These are phyloP conservation scores for Colletotrichum neosansevieriae DNA, from an alignment of 2,329 filamentous ascomycete genomes.

Conservation along the genomic window DNA sequence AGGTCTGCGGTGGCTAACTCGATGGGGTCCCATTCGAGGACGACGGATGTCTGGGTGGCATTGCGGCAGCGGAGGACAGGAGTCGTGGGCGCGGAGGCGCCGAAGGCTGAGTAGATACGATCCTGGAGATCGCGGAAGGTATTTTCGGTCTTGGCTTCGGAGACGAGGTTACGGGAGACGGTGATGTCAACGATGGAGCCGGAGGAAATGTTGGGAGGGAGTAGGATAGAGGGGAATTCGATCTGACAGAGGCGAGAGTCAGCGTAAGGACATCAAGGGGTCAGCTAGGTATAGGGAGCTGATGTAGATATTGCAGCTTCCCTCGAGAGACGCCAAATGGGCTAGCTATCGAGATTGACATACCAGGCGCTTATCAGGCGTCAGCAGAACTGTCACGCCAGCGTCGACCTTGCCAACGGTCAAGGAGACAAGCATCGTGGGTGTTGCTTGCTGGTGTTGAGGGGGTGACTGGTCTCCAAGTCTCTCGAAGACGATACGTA, in stretches of 20 bases:
- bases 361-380: conserved; percentile 96
- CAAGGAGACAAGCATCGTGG: conserved; percentile 91
- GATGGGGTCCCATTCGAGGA: conserved; percentile 98
- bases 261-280: conserved; percentile 39
- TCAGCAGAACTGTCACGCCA: conserved; percentile 95
- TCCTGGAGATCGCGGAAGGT: conserved; percentile 89
- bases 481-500: conserved; percentile 22
- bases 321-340: not conserved
- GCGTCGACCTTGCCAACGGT: conserved; percentile 99
- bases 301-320: not conserved
- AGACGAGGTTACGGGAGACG: conserved; percentile 85
- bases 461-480: not conserved
- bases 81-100: conserved; percentile 78
- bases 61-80: conserved; percentile 92
- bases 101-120: conserved; percentile 88
- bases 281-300: not conserved
- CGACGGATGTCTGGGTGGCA: conserved; percentile 97
- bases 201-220: conserved; percentile 93
- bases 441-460: conserved; percentile 22
- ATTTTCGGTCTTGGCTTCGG: conserved; percentile 80
- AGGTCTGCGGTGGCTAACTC: conserved; percentile 92
- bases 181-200: conserved; percentile 99
- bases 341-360: conserved; percentile 49
- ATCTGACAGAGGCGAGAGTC: conserved; percentile 71
- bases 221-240: conserved; percentile 97